Conservation (phyloP, 1,284 basidiomycete species). For the Trametes versicolor region DNA sequence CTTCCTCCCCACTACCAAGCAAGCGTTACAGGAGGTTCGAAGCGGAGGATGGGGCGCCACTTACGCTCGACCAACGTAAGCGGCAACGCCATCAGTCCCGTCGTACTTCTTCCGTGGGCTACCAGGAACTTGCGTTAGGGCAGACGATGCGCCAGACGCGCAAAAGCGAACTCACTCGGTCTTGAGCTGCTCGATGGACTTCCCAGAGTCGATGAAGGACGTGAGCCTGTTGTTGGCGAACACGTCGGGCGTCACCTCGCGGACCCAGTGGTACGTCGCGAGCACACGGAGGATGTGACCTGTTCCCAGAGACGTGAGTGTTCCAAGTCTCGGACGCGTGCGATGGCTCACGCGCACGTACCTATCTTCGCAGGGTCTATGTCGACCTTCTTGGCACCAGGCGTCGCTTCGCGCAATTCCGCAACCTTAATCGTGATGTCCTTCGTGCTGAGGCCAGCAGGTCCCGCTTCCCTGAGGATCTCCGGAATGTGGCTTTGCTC, state of each 20-base stretch:
- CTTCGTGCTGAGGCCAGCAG: constrained; percentile 62
- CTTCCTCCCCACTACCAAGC: not conserved
- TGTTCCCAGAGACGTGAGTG: constrained; percentile 34
- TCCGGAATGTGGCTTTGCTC: constrained; percentile 73
- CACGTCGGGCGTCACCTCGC: constrained; percentile 68
- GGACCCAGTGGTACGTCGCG: constrained; percentile 73
- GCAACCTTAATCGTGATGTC: constrained; percentile 53
- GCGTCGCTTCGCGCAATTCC: constrained; percentile 3
- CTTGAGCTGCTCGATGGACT: constrained; percentile 50
- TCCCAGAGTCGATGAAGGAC: constrained; percentile 70
- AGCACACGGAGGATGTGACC: constrained; percentile 73
- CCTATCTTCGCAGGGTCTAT: constrained; percentile 16
- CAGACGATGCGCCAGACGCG: no score
- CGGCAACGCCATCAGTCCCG: constrained; percentile 25
- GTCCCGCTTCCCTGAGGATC: constrained; percentile 70
- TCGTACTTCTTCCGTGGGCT: constrained; percentile 28
- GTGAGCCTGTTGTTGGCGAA: constrained; percentile 75
- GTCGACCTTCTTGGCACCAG: not conserved
- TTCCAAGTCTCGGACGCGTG: not conserved
- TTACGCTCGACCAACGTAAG: constrained; percentile 2
- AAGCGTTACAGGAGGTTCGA: not conserved
- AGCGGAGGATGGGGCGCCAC: not conserved
- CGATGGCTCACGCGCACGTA: not conserved
- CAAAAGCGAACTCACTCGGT: constrained; percentile 38
- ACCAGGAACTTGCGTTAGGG: not conserved